A percentile compares a stretch with the other conserved stretches of the same genome.
These are phyloP conservation scores for Plasmodium knowlesi DNA, from an alignment of 169 alveolate genomes.

Conservation along the genomic window DNA sequence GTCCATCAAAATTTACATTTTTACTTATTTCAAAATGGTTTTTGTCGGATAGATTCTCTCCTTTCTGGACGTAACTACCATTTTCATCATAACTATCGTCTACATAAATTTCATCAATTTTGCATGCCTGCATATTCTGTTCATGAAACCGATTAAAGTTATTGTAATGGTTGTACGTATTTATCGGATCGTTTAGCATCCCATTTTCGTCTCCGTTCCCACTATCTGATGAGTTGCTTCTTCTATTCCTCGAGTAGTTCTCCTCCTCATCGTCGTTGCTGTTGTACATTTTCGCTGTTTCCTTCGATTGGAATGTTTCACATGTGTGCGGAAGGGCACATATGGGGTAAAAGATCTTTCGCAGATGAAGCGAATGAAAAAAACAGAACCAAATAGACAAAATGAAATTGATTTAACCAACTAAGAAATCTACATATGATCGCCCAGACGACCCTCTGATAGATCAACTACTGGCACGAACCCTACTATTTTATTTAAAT, in stretches of 20 bases:
- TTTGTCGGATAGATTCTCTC: not conserved
- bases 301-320: not conserved
- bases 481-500: not conserved
- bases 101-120: constrained; percentile 64
- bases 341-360: not conserved
- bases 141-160: constrained; percentile 68
- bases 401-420: not conserved
- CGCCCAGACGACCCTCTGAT: not conserved
- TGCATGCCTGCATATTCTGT: constrained; percentile 37
- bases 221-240: constrained; percentile 62
- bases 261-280: constrained; percentile 44
- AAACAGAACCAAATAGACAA: not conserved
- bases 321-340: not conserved
- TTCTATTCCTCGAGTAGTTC: constrained; percentile 1
- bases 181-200: not conserved
- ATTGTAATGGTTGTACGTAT: constrained; percentile 36
- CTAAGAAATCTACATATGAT: not conserved
- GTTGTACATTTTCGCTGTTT: constrained; percentile 42
- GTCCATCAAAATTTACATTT: constrained; percentile 29
- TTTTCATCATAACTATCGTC: constrained; percentile 71
- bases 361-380: not conserved
- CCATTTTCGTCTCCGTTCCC: constrained; percentile 3
- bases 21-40: constrained; percentile 13
- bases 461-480: not conserved
- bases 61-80: not conserved